Evolutionary conservation across 352 stramenopile genomes (phyloP).

Genomic region (Phytopythium helicoides): DNA sequence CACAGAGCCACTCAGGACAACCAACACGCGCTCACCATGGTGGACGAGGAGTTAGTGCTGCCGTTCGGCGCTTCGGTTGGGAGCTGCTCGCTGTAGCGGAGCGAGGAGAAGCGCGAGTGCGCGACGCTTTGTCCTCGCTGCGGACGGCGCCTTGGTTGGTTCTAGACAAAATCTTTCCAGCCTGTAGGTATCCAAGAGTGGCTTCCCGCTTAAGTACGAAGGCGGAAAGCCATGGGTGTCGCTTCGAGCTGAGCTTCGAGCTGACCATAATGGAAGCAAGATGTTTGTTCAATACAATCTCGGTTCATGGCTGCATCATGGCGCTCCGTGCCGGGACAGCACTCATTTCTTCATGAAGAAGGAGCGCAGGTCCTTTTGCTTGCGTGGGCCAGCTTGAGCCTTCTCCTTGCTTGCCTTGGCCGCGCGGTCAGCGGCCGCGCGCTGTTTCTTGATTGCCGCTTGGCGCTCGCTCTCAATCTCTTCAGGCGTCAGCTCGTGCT

Average conservation of each 20-base stretch:
- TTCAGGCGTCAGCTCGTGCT: conserved; percentile 60
- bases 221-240: not conserved
- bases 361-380: conserved; percentile 69
- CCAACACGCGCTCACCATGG: conserved; percentile 1
- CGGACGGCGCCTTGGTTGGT: conserved; percentile 1
- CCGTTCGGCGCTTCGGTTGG: too few relatives aligned
- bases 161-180: conserved; percentile 5
- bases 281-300: too few relatives aligned
- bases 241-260: too few relatives aligned
- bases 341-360: conserved; percentile 44
- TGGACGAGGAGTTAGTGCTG: not conserved
- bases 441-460: conserved; percentile 48
- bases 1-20: too few relatives aligned
- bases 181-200: not conserved
- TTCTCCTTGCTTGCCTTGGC: conserved; percentile 53
- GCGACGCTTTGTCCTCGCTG: conserved; percentile 7
- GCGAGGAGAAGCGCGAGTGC: too few relatives aligned
- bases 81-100: too few relatives aligned
- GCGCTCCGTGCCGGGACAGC: too few relatives aligned
- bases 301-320: too few relatives aligned
- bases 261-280: not conserved
- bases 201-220: conserved; percentile 2
- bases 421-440: conserved; percentile 26
- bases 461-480: conserved; percentile 52
- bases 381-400: conserved; percentile 35